A percentile compares a stretch with the other conserved stretches of the same genome.
phyloP scores from a whole-genome alignment of 345 rosid genomes.

The Citrus hindsii region DNA sequence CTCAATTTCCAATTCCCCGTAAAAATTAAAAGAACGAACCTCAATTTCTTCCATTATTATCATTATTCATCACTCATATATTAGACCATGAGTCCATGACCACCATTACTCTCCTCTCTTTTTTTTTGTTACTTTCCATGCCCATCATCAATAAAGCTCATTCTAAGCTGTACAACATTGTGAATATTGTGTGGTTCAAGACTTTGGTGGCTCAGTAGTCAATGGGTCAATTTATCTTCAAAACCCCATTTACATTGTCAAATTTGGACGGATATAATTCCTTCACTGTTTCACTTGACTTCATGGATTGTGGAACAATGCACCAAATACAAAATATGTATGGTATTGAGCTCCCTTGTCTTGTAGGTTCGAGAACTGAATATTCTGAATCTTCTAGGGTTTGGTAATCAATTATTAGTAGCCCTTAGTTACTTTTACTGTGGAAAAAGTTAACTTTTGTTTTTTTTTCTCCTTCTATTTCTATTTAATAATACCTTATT shows the following conservation, averaged over 20 bases:
- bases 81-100: constrained; percentile 16
- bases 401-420: background rate
- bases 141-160: background rate
- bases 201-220: background rate
- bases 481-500: background rate
- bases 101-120: background rate
- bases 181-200: background rate
- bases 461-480: background rate
- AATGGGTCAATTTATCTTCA: background rate
- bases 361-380: background rate
- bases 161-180: constrained; percentile 5
- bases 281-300: background rate
- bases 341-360: background rate
- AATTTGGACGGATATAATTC: background rate
- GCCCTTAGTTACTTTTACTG: background rate
- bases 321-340: background rate
- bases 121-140: background rate
- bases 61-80: background rate
- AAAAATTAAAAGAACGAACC: background rate
- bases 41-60: constrained; percentile 2
- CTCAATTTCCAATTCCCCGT: constrained; percentile 16
- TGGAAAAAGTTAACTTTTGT: background rate
- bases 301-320: background rate
- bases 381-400: background rate
- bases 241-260: background rate